Evolutionary conservation across 345 rosid species (phyloP).

Genomic region (Moricandia arvensis): DNA sequence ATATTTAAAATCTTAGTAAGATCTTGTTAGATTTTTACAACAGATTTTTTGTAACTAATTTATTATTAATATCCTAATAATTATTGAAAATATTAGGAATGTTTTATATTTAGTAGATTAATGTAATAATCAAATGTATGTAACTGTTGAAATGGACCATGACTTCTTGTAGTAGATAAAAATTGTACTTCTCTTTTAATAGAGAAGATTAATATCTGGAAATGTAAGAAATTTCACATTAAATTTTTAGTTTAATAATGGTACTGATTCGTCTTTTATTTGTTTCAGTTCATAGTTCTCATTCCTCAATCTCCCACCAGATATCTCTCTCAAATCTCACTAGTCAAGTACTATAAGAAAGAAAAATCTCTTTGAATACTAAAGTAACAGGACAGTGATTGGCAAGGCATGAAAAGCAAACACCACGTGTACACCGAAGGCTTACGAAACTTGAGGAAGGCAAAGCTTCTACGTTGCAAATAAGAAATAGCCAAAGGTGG

Average conservation of each 20-base stretch:
- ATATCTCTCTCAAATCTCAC: not conserved
- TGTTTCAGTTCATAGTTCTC: not conserved
- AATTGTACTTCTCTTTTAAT: too few species aligned
- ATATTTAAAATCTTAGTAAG: too few species aligned
- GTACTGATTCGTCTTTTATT: not conserved
- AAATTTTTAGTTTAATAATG: not conserved
- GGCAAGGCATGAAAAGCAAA: slow-evolving; percentile 4
- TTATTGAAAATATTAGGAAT: too few species aligned
- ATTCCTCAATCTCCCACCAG: not conserved
- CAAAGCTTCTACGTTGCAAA: slow-evolving; percentile 25
- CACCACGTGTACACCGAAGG: slow-evolving; percentile 15
- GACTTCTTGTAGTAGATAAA: too few species aligned
- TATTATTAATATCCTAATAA: too few species aligned
- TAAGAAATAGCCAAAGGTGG: slow-evolving; percentile 13
- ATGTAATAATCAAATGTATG: too few species aligned
- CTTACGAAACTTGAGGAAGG: slow-evolving; percentile 23
- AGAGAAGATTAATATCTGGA: not conserved
- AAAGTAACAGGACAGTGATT: slow-evolving; percentile 19
- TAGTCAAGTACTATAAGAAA: not conserved
- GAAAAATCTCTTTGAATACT: not conserved
- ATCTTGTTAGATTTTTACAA: too few species aligned
- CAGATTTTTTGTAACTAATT: too few species aligned
- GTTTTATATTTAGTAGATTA: too few species aligned
- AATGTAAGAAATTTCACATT: not conserved
- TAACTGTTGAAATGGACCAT: too few species aligned